These are phyloP conservation scores for Colletotrichum lini DNA, from an alignment of 2,329 filamentous ascomycete genomes.

Conservation along the genomic window DNA sequence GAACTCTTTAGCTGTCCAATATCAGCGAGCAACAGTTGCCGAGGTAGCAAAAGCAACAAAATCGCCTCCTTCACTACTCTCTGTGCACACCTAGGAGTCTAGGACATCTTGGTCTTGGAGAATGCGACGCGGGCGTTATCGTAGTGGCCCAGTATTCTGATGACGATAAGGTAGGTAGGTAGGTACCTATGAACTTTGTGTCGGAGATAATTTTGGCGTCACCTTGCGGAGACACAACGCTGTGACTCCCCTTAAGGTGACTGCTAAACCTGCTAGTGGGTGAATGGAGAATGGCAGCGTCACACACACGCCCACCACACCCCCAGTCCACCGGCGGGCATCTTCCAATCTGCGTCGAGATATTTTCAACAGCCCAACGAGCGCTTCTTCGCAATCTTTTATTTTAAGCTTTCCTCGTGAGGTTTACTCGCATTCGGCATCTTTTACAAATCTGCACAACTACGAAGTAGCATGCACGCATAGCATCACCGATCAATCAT, in stretches of 20 bases:
- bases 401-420: not conserved
- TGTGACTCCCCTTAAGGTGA: conserved; percentile 2
- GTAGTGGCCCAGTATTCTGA: no score
- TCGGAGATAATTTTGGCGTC: conserved; percentile 6
- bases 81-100: no score
- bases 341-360: conserved; percentile 35
- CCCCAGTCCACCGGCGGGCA: conserved; percentile 3
- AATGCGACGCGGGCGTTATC: no score
- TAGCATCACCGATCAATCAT: conserved; percentile 39
- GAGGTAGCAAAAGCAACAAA: no score
- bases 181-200: no score
- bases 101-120: no score
- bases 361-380: conserved; percentile 26
- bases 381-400: not conserved
- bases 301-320: not conserved
- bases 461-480: not conserved
- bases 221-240: conserved; percentile 3
- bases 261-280: not conserved
- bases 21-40: no score
- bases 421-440: not conserved
- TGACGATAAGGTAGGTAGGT: no score
- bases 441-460: not conserved
- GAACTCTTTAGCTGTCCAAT: no score
- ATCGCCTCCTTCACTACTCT: no score
- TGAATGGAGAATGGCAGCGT: conserved; percentile 6